phyloP scores from a whole-genome alignment of 148 eudicot species.

The Vaccinium darrowii region DNA sequence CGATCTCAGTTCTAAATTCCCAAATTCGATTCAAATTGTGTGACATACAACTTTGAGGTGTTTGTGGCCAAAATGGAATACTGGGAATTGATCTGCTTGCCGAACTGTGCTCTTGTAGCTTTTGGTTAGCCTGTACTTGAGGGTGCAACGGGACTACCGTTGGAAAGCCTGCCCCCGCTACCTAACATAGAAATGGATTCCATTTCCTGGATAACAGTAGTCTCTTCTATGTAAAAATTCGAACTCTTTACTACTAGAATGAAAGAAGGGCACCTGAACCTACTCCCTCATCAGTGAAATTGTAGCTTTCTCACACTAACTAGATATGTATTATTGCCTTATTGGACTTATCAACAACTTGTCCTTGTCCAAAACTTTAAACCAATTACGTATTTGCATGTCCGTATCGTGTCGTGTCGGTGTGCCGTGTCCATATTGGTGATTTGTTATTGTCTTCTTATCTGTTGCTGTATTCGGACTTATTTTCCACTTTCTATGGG shows the following conservation, averaged over 20 bases:
- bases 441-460: not conserved
- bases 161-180: too few species aligned
- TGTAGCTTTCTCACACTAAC: too few species aligned
- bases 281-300: too few species aligned
- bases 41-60: not conserved
- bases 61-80: not conserved
- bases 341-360: not conserved
- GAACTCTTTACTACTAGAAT: too few species aligned
- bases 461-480: not conserved
- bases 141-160: too few species aligned
- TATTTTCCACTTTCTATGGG: conserved; percentile 16
- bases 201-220: too few species aligned
- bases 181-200: too few species aligned
- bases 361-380: not conserved
- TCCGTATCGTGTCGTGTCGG: not conserved
- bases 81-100: not conserved
- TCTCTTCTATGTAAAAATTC: too few species aligned
- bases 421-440: not conserved
- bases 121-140: too few species aligned
- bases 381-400: not conserved
- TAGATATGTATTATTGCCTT: not conserved
- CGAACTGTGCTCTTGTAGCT: not conserved
- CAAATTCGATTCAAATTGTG: not conserved
- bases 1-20: not conserved
- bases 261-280: too few species aligned